Conservation (phyloP, 176 grass and related monocot species). For the Themeda triandra region DNA sequence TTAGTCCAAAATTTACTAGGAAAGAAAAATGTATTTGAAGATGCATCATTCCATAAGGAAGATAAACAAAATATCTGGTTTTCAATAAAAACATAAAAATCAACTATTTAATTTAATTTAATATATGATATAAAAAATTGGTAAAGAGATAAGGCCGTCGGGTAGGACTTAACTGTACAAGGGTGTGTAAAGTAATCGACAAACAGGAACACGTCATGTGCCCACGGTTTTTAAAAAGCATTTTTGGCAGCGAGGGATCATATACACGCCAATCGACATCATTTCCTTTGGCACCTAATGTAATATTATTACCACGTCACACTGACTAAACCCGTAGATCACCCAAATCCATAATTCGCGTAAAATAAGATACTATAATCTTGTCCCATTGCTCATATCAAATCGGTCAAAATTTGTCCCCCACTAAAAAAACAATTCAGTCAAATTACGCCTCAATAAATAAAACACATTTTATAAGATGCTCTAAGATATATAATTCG, state of each 20-base stretch:
- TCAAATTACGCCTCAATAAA: constrained; percentile 40
- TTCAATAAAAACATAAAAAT: not conserved
- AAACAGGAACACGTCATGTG: constrained; percentile 13
- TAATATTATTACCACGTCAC: constrained; percentile 8
- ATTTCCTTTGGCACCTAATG: not conserved
- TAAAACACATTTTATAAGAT: not conserved
- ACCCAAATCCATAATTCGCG: constrained; percentile 16
- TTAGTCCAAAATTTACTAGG: too few species aligned
- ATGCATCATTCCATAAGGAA: not conserved
- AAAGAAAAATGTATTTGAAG: too few species aligned
- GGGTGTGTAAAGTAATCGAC: not conserved
- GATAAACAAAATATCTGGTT: not conserved
- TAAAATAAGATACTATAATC: constrained; percentile 22
- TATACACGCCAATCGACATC: constrained; percentile 16
- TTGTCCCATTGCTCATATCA: constrained; percentile 30
- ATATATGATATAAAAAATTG: not conserved
- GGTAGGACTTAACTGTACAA: not conserved
- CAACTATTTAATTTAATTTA: not conserved
- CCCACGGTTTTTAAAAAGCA: not conserved
- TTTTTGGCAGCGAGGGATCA: not conserved
- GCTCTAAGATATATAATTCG: constrained; percentile 2
- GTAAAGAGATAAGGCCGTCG: not conserved
- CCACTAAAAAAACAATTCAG: constrained; percentile 24
- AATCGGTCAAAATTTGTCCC: constrained; percentile 32
- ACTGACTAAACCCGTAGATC: constrained; percentile 8